Evolutionary conservation across 805 yeast genomes (phyloP), one percentile per base, ranked within the genome.

Genomic region (Candida ovalis): DNA sequence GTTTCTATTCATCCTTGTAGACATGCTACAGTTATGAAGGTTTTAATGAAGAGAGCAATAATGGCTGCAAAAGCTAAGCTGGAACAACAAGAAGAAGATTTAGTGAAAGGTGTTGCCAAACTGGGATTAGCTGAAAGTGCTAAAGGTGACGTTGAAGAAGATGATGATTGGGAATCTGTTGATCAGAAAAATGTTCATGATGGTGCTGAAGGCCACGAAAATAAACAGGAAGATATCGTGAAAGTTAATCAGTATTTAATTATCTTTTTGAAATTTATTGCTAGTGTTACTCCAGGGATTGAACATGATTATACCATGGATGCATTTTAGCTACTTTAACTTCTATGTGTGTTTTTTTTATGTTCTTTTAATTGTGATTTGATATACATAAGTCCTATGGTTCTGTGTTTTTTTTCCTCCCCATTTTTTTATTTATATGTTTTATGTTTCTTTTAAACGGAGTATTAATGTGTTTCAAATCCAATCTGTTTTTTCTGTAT

Each of bases 291-390:
- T 1, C 99, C 99, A 0, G 96, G 97, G 17, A 91, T 94, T 48
- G 96, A 92, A 69, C 95, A 92, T 67, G 99, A 94, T 60, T 90
- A 90, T 64, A 94, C 99, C n/a, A 94, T 92, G 97, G 91, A 90
- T 65, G 97, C 96, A 1, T 80, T 86, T 61, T 85, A 17, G 30
- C n/a, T n/a, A n/a, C n/a, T n/a, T n/a, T n/a, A n/a, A n/a, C n/a
- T 17, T 22, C 12, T 35, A 30, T 44, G 25, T 30, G n/a, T 36
- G 12, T 25, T 21, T 23, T n/a, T 25, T 4, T 30, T 32, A 21
- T 24, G 23, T 8, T n/a, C 12, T 39, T 38, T 41, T 22, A 15
- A 24, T n/a, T n/a, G 10, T 24, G 30, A 13, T 5, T 25, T 40
- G 22, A 22, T 44, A 41, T 42, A 24, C 23, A 25, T 15, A 22